Evolutionary conservation across 1,284 basidiomycete species (phyloP).

Genomic region (Moesziomyces antarcticus): DNA sequence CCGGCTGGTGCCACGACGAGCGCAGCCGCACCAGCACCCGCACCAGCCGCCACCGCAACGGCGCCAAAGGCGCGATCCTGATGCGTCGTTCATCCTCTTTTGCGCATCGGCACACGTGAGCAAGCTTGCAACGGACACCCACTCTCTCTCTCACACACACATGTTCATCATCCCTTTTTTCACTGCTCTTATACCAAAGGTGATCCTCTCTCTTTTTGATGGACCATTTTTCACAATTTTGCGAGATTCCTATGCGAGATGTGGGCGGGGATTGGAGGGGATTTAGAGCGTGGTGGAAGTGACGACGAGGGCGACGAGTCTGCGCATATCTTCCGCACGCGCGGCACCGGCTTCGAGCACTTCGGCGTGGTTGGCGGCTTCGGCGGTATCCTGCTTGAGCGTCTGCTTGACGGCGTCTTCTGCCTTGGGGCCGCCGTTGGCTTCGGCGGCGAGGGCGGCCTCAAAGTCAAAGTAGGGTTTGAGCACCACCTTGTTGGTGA

Average conservation of each 20-base stretch:
- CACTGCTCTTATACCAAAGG: too few species aligned
- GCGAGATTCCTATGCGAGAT: too few species aligned
- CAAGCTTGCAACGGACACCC: too few species aligned
- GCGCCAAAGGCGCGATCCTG: constrained; percentile 13
- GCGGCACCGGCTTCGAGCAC: constrained; percentile 77
- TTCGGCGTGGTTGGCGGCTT: constrained; percentile 81
- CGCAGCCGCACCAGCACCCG: constrained; percentile 4
- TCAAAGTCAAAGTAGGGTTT: constrained; percentile 77
- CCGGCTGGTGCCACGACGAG: background rate
- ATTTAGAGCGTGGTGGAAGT: constrained; percentile 6
- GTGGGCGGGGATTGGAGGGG: background rate
- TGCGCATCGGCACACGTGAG: background rate
- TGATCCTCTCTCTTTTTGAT: background rate
- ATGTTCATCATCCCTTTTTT: too few species aligned
- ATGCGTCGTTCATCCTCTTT: background rate
- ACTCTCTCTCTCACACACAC: too few species aligned
- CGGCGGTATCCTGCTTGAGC: constrained; percentile 69
- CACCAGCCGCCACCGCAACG: constrained; percentile 1
- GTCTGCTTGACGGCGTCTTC: constrained; percentile 3
- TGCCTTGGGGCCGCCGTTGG: constrained; percentile 3
- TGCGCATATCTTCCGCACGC: constrained; percentile 78
- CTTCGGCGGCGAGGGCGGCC: constrained; percentile 80
- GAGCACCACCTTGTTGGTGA: constrained; percentile 84
- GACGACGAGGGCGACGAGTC: constrained; percentile 67
- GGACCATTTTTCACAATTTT: too few species aligned